phyloP scores from a whole-genome alignment of 164 flowering plant genomes.

The Sedum album region DNA sequence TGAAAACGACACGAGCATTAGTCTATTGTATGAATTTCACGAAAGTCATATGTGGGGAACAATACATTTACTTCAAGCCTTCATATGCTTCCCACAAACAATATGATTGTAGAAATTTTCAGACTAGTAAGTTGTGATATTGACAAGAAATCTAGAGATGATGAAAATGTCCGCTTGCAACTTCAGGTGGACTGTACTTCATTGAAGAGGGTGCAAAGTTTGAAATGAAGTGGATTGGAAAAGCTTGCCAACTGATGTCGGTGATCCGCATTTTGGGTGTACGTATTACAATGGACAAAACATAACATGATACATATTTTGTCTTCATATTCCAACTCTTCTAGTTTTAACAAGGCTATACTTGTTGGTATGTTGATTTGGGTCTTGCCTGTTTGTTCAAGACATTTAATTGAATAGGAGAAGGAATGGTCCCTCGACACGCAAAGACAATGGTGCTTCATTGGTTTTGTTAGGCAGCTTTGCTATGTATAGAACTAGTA shows the following conservation, averaged over 20 bases:
- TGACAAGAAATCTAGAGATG: constrained; percentile 8
- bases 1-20: no score
- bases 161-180: background rate
- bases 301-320: background rate
- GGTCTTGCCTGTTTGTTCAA: background rate
- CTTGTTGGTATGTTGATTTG: background rate
- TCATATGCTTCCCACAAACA: constrained; percentile 16
- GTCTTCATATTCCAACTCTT: background rate
- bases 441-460: background rate
- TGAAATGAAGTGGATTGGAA: background rate
- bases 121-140: constrained; percentile 15
- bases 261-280: background rate
- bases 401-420: background rate
- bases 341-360: background rate
- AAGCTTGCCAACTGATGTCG: background rate
- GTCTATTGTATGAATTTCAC: background rate
- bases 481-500: background rate
- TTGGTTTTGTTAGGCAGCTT: constrained; percentile 2
- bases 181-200: background rate
- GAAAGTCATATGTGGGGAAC: background rate
- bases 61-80: constrained; percentile 3
- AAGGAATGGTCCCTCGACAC: background rate
- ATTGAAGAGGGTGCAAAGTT: background rate
- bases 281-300: background rate
- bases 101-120: constrained; percentile 22